Conservation (phyloP, 192 early-diverging fungal genomes). For the Backusella morwellensis region DNA sequence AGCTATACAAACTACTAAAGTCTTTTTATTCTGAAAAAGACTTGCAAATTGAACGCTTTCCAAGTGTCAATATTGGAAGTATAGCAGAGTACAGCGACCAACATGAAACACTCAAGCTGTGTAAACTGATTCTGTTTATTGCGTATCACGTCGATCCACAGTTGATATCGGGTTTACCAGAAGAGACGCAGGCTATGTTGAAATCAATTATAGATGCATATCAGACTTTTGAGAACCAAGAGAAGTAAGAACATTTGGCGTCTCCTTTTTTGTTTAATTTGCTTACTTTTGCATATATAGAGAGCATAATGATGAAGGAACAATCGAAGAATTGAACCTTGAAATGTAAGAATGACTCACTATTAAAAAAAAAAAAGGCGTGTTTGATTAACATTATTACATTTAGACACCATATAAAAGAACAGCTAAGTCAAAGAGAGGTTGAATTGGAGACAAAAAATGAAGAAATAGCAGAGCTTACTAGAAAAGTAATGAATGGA, state of each 20-base stretch:
- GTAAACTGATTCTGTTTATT: neutral
- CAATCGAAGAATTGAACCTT: neutral
- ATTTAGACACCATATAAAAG: neutral
- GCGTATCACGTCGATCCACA: neutral
- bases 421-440: neutral
- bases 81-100: neutral
- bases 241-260: neutral
- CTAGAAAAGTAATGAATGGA: neutral
- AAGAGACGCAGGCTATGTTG: neutral
- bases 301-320: neutral
- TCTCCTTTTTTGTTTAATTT: neutral
- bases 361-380: neutral
- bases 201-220: neutral
- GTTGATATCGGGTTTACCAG: neutral
- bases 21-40: neutral
- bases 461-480: neutral
- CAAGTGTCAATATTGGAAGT: neutral
- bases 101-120: neutral
- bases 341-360: neutral
- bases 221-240: neutral
- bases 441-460: neutral
- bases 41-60: neutral
- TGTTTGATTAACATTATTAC: neutral
- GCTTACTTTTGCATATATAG: neutral
- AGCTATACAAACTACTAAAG: neutral